A percentile compares a stretch with the other conserved stretches of the same genome.
phyloP scores from a whole-genome alignment of 148 eudicot species.

The Silene uniflora region DNA sequence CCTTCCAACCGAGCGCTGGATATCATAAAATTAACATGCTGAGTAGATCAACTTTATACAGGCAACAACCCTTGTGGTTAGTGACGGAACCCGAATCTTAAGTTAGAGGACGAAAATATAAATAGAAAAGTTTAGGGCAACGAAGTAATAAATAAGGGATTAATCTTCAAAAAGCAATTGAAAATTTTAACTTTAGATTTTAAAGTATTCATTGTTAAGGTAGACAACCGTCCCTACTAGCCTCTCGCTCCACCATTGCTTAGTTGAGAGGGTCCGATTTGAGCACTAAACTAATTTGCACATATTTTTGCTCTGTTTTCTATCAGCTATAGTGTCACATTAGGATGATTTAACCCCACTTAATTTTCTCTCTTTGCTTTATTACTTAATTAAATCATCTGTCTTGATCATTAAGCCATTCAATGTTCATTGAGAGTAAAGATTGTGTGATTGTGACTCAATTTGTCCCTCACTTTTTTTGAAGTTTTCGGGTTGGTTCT shows the following conservation, averaged over 20 bases:
- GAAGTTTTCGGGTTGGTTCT: not conserved
- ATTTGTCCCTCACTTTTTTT: not conserved
- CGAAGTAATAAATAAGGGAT: too few species aligned
- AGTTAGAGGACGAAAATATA: too few species aligned
- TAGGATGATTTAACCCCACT: conserved; percentile 35
- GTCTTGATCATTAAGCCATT: conserved; percentile 12
- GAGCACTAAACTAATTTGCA: not conserved
- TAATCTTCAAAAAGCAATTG: too few species aligned
- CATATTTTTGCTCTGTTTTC: not conserved
- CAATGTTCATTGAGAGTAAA: conserved; percentile 14
- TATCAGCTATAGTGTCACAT: conserved; percentile 15
- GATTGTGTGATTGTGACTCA: conserved; percentile 12
- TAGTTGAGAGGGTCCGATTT: conserved; percentile 20
- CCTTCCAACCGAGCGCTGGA: conserved; percentile 37
- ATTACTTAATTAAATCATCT: not conserved
- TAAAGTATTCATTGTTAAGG: too few species aligned
- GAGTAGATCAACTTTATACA: not conserved
- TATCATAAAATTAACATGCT: conserved; percentile 19
- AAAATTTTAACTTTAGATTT: too few species aligned
- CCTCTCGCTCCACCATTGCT: too few species aligned
- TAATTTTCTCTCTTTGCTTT: conserved; percentile 13
- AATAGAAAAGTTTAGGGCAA: too few species aligned
- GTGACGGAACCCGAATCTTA: too few species aligned
- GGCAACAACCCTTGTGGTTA: not conserved
- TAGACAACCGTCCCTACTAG: too few species aligned